Conservation (phyloP, 176 grass and related monocot species). For the Ampelocalamus luodianensis region DNA sequence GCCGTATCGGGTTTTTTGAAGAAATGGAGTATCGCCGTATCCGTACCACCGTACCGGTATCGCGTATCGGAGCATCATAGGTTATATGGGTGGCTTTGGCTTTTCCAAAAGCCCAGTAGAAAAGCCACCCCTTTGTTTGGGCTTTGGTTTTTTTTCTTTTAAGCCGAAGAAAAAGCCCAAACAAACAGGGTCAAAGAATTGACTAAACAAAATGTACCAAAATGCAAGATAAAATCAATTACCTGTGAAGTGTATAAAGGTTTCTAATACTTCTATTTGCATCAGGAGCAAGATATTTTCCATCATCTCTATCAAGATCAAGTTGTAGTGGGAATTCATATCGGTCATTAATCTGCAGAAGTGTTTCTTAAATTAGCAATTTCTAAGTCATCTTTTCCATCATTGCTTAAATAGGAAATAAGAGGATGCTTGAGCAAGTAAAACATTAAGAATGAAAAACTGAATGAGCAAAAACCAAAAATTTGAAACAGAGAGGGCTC, state of each 20-base stretch:
- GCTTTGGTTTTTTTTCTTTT: no score
- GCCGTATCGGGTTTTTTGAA: no score
- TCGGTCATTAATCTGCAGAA: slow-evolving; percentile 92
- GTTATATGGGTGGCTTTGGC: no score
- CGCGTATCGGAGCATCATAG: no score
- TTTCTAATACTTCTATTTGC: slow-evolving; percentile 91
- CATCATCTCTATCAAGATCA: slow-evolving; percentile 89
- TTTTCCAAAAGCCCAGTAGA: no score
- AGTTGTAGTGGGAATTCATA: slow-evolving; percentile 94
- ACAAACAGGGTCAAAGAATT: not conserved
- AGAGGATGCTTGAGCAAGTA: not conserved
- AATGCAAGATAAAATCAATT: slow-evolving; percentile 31
- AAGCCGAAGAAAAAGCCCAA: not conserved
- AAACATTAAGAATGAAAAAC: slow-evolving; percentile 12
- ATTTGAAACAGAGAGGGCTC: not conserved
- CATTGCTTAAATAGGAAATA: slow-evolving; percentile 22
- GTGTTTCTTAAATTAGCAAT: slow-evolving; percentile 17
- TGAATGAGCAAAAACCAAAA: slow-evolving; percentile 30
- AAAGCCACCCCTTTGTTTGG: no score
- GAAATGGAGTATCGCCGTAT: no score
- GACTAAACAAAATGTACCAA: slow-evolving; percentile 5
- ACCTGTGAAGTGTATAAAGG: slow-evolving; percentile 97
- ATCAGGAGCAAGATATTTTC: slow-evolving; percentile 94
- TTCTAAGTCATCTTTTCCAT: slow-evolving; percentile 7
- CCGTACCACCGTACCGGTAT: no score